Evolutionary conservation across 352 stramenopile genomes (phyloP).

Genomic region (Pythium dissimile): DNA sequence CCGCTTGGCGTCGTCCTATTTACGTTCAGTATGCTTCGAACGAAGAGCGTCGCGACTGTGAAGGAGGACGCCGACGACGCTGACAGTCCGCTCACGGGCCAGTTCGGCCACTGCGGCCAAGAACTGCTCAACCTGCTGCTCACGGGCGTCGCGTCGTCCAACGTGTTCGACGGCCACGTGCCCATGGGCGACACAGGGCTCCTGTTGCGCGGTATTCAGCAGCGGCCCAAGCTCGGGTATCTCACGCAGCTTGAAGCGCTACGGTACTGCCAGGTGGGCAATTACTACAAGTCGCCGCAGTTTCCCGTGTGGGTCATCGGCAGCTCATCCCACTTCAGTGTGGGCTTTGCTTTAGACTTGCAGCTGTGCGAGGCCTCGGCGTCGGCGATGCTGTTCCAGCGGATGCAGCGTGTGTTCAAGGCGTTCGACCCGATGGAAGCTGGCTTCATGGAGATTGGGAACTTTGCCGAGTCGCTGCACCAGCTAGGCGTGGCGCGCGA

Average conservation of each 20-base stretch:
- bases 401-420: slow-evolving; percentile 88
- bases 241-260: slow-evolving; percentile 88
- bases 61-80: slow-evolving; percentile 76
- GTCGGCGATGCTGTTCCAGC: slow-evolving; percentile 78
- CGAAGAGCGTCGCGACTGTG: slow-evolving; percentile 39
- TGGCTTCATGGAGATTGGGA: slow-evolving; percentile 77
- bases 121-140: slow-evolving; percentile 87
- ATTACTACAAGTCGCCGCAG: slow-evolving; percentile 87
- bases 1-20: slow-evolving; percentile 67
- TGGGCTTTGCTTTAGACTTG: slow-evolving; percentile 75
- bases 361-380: slow-evolving; percentile 56
- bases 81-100: slow-evolving; percentile 46
- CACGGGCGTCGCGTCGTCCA: slow-evolving; percentile 69
- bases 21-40: slow-evolving; percentile 62
- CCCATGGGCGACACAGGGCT: slow-evolving; percentile 77
- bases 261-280: slow-evolving; percentile 89
- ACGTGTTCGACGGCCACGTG: slow-evolving; percentile 81
- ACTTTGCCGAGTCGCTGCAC: slow-evolving; percentile 56
- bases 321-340: slow-evolving; percentile 88
- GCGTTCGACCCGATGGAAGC: slow-evolving; percentile 83
- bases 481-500: slow-evolving; percentile 57
- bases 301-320: slow-evolving; percentile 90
- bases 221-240: slow-evolving; percentile 70
- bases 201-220: slow-evolving; percentile 54
- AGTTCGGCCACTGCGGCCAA: slow-evolving; percentile 82